phyloP scores from a whole-genome alignment of 169 alveolate genomes.

The Plasmodium fragile region DNA sequence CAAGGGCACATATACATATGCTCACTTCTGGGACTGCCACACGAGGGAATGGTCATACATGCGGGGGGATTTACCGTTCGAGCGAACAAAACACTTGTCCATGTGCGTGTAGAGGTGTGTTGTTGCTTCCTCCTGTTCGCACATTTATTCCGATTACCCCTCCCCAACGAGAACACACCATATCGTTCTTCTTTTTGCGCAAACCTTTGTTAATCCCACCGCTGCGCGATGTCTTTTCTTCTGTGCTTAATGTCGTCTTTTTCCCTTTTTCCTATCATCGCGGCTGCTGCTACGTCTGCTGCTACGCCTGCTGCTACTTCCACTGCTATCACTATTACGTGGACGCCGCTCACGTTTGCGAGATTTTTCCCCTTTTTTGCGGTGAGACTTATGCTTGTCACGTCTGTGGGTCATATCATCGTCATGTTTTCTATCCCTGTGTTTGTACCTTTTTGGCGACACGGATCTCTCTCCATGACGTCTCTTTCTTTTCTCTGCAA shows the following conservation, averaged over 20 bases:
- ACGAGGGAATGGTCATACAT: neutral
- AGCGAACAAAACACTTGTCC: neutral
- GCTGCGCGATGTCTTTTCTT: neutral
- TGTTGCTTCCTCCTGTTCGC: neutral
- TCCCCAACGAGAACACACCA: neutral
- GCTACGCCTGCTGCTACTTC: neutral
- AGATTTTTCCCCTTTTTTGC: neutral
- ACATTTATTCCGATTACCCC: neutral
- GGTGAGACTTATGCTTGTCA: conserved; percentile 1
- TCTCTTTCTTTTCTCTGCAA: conserved; percentile 5
- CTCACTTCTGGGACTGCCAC: neutral
- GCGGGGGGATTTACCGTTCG: neutral
- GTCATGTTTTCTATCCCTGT: neutral
- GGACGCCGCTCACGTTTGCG: neutral
- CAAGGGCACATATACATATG: neutral
- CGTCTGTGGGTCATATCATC: conserved; percentile 24
- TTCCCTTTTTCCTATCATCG: neutral
- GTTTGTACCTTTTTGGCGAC: conserved; percentile 23
- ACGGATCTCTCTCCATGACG: conserved; percentile 40
- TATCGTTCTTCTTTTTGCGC: neutral
- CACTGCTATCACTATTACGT: neutral
- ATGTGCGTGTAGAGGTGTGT: neutral
- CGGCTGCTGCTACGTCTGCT: neutral
- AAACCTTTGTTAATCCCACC: neutral
- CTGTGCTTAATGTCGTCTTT: neutral